Conservation (phyloP, 2,329 filamentous ascomycete species). For the Metarhizium robertsii region DNA sequence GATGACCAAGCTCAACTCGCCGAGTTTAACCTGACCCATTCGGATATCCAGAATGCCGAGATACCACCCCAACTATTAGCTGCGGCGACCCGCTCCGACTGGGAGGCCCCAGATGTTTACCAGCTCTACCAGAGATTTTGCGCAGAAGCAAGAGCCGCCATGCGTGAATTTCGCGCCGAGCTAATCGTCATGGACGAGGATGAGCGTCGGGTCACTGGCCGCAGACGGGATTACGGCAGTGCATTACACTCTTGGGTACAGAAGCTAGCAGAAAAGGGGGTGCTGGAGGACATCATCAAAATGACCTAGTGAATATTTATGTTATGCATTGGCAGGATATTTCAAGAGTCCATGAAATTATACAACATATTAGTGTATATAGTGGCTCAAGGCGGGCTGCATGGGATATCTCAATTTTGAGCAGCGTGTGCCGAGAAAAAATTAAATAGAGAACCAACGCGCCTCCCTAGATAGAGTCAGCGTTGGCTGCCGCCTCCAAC, state of each 20-base stretch:
- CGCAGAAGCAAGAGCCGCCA: slow-evolving; percentile 30
- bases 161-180: slow-evolving; percentile 40
- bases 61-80: slow-evolving; percentile 10
- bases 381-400: not conserved
- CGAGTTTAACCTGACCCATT: slow-evolving; percentile 19
- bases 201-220: slow-evolving; percentile 40
- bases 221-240: slow-evolving; percentile 59
- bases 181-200: slow-evolving; percentile 34
- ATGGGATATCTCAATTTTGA: not conserved
- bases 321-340: too few species aligned
- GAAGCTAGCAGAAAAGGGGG: slow-evolving; percentile 57
- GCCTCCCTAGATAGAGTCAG: not conserved
- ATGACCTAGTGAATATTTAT: slow-evolving; percentile 8
- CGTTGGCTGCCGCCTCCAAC: not conserved
- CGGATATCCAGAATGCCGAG: slow-evolving; percentile 14
- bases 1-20: slow-evolving; percentile 15
- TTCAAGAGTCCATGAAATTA: not conserved
- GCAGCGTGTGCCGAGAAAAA: not conserved
- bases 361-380: not conserved
- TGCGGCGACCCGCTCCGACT: slow-evolving; percentile 6
- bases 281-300: slow-evolving; percentile 37
- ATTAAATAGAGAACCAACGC: not conserved
- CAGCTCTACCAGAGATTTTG: slow-evolving; percentile 29
- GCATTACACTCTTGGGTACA: slow-evolving; percentile 61
- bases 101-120: slow-evolving; percentile 18